These are phyloP conservation scores for Incumbomyces delicatus DNA, from an alignment of 2,329 filamentous ascomycete species.

Conservation along the genomic window DNA sequence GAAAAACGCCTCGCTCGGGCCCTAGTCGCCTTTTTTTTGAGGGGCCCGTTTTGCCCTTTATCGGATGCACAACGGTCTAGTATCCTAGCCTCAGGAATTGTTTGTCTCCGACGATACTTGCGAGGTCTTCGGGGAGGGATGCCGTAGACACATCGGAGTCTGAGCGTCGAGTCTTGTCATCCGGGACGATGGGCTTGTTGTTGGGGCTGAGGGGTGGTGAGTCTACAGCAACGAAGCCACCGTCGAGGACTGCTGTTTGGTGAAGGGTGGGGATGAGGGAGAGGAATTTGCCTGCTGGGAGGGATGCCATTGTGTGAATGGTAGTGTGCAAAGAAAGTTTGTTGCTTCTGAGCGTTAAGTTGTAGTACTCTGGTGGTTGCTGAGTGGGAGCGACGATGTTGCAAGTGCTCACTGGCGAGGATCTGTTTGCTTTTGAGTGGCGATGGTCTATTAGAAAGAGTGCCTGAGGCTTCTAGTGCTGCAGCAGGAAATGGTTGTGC, in stretches of 20 bases:
- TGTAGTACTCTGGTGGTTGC: neutral
- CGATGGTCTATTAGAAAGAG: no score
- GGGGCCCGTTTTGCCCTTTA: no score
- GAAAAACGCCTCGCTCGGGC: no score
- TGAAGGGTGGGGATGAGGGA: slow-evolving; percentile 4
- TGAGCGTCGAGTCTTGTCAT: slow-evolving; percentile 7
- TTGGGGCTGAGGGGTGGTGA: neutral
- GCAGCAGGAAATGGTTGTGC: no score
- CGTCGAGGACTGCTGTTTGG: slow-evolving; percentile 5
- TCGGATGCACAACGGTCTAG: neutral
- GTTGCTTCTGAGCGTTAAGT: neutral
- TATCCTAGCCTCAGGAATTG: slow-evolving; percentile 6
- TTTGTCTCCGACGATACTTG: neutral
- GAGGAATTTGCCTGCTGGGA: slow-evolving; percentile 4
- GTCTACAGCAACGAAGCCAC: neutral
- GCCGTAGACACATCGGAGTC: neutral
- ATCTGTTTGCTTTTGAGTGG: no score
- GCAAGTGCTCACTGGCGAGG: no score
- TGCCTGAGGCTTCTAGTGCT: no score
- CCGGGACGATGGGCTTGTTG: neutral
- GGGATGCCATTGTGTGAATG: neutral
- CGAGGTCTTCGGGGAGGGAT: slow-evolving; percentile 1
- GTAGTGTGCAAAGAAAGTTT: no score
- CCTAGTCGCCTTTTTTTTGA: no score
- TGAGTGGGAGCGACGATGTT: no score